Base-by-base conservation (phyloP, 208 protist genomes). In the Leishmania mexicana region DNA sequence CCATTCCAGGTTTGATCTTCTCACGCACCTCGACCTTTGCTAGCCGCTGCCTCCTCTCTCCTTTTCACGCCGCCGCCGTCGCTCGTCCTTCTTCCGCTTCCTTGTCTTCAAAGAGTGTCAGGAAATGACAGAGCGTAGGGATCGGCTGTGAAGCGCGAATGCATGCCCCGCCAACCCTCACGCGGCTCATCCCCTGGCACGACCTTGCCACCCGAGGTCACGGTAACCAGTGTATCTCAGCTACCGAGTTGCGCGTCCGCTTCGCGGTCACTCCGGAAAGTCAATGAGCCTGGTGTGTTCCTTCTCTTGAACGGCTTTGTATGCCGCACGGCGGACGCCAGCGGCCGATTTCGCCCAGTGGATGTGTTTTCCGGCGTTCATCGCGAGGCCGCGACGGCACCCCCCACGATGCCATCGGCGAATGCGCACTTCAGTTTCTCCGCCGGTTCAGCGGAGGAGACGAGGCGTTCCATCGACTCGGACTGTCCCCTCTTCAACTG, bases 251-350 rank as follows among this genome's bases (percentile, higher is more conserved):
- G 45, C 51, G 3, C 24, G 10, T 54, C 45, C 51, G 70, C 70
- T 53, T 53, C 10, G 17, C 51, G 6, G 28, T 51, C 70, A 17
- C 15, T 5, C 70, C 42, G n/a, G 45, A 3, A 68, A 17, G 54
- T 38, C 8, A 19, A 68, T 45, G 75, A 65, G 35, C 42, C 40
- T 10, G 88, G 85, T 54, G 65, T 85, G 6, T 95, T 94, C 79
- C 74, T 97, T 21, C 84, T 89, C 38, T 71, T 97, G 42, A 97
- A 97, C 76, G 83, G 87, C 47, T 81, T 95, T 73, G 82, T 96
- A 7, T 97, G 95, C 82, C 75, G 84, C 6, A 95, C 88, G 2
- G 89, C 90, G 3, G 87, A 88, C 31, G 75, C 70, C 7, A 89
- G 84, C 45, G 91, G 84, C 6, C 64, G 80, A 17, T 96, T 97